Evolutionary conservation across 345 rosid genomes (phyloP), one percentile per base, ranked within the genome.

Genomic region (Draba incana): DNA sequence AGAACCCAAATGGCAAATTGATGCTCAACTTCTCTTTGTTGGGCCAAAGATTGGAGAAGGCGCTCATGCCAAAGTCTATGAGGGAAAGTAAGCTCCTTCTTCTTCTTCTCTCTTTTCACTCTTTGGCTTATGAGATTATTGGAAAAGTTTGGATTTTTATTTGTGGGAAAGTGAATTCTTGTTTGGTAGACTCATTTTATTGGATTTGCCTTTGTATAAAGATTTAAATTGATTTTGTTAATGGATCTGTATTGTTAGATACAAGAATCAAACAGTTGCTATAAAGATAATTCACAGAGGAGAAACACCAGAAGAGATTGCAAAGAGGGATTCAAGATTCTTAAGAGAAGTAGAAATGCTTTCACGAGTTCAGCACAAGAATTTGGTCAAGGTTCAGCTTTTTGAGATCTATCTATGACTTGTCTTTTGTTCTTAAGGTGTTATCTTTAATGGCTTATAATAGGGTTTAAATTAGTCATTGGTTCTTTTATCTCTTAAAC

Each of bases 31-130:
- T 83, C 91, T 93, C 51, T 86, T 85, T 76, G 98, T 90, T 68
- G 98, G 98, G 2, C 98, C 98, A 45, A 90, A 81, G 75, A 91
- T 93, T 78, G 97, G 98, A 30, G 98, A 93, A 78, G 97, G 98
- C 64, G 98, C 98, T 78, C 92, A 90, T 83, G 97, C 97, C 56
- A 90, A 88, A 82, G 98, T 93, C 35, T 93, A 93, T 15, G 92
- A 93, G 81, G 98, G 97, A 80, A 93, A 88, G 97, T 93, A 82
- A 88, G 97, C 74, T 64, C 60, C 43, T 51, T 58, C 11, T 51
- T 33, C 47, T 79, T 10, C 20, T 2, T 13, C 41, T 44, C 4
- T 50, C 7, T 42, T 6, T 57, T 28, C 27, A 47, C 12, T 56
- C 25, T 37, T 59, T 60, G n/a, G 45, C 7, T 57, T 3, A 5